Evolutionary conservation across 345 rosid genomes (phyloP).

Genomic region (Gossypium mustelinum): DNA sequence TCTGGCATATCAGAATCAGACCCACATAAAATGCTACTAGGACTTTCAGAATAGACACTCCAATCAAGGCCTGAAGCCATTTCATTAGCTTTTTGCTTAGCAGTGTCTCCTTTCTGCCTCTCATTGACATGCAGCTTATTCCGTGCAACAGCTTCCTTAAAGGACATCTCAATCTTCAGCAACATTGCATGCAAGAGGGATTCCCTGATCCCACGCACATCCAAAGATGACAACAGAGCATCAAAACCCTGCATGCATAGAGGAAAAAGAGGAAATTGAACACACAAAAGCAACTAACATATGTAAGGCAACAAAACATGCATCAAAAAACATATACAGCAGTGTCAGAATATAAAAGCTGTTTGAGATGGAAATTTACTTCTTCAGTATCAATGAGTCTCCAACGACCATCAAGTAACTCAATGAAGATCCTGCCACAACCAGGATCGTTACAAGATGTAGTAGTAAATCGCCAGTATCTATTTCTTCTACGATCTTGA

Average conservation of each 20-base stretch:
- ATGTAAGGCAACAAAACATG: background rate
- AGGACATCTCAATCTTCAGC: constrained; percentile 69
- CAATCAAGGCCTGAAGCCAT: constrained; percentile 37
- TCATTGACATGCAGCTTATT: constrained; percentile 29
- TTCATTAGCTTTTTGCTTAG: constrained; percentile 37
- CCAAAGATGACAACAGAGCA: constrained; percentile 72
- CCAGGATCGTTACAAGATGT: constrained; percentile 87
- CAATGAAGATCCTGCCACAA: constrained; percentile 86
- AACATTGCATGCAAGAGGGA: constrained; percentile 89
- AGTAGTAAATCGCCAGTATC: constrained; percentile 94
- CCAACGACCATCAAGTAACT: constrained; percentile 74
- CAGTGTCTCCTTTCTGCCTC: constrained; percentile 26
- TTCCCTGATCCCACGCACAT: constrained; percentile 86
- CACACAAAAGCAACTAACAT: background rate
- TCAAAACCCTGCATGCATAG: constrained; percentile 62
- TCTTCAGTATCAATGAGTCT: constrained; percentile 83
- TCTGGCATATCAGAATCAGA: constrained; percentile 46
- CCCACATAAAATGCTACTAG: constrained; percentile 53
- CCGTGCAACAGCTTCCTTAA: constrained; percentile 52
- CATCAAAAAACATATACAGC: background rate
- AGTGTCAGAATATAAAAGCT: background rate
- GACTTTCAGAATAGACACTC: constrained; percentile 42
- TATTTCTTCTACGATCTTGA: constrained; percentile 91
- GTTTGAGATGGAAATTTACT: constrained; percentile 36
- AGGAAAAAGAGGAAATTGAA: background rate